Evolutionary conservation across 2,329 filamentous ascomycete species (phyloP), one percentile per base, ranked within the genome.

Genomic region (Ophiostoma himal-ulmi): DNA sequence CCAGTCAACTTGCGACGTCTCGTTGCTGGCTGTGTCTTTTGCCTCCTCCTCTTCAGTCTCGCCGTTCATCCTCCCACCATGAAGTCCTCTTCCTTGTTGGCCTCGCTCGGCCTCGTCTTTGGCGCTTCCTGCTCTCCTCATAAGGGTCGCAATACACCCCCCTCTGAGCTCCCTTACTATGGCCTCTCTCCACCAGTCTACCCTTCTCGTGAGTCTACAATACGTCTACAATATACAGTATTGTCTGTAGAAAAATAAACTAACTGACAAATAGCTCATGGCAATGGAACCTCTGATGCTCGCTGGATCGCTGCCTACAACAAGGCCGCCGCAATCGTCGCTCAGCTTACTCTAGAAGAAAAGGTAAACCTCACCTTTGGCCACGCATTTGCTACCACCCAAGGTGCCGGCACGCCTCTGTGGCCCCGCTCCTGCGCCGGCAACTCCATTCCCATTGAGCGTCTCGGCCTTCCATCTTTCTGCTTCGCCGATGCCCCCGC

Each of bases 401-500:
- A 26, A 17, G 39, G 37, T 48, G 65, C 65, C 39, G 65, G 65
- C 65, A 26, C 65, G 10, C 17, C 37, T 0, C 39, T 44, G 65
- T 67, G 65, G 65, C 73, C 77, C 0, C 78, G 77, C 2, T 71
- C 71, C 0, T 79, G 78, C 69, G 76, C 76, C 0, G 78, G 78
- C 57, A 79, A 78, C 75, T 75, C 76, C 0, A 74, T 76, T 26
- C 70, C 74, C 73, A 76, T 75, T 76, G 77, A 75, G 2, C 75
- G 84, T 76, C 74, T 86, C 76, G 67, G 78, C 75, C 54, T 83
- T 75, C 70, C 81, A 74, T 52, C 82, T 72, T 74, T 85, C 77
- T 73, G 83, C 78, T 77, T 85, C 80, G 69, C 82, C 76, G 76
- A 84, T 79, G 78, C 77, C 77, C 80, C 78, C 0, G 71, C 72